Percentiles rank a stretch among this genome's conserved stretches.
These are phyloP conservation scores for Gossypium rotundifolium DNA, from an alignment of 345 rosid genomes.

Conservation along the genomic window DNA sequence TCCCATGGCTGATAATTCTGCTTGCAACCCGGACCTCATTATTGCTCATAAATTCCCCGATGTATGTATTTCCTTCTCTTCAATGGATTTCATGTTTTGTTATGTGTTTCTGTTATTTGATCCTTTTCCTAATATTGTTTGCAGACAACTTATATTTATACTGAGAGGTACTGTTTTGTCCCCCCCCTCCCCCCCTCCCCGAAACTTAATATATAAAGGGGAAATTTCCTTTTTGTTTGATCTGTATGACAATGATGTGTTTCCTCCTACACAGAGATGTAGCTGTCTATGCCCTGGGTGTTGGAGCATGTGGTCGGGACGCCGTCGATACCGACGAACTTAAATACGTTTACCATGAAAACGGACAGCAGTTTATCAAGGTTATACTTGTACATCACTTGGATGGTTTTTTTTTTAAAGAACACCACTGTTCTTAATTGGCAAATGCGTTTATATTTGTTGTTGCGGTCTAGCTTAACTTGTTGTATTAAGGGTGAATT, in stretches of 20 bases:
- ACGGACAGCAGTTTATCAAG: conserved; percentile 64
- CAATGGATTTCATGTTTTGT: not conserved
- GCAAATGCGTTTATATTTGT: not conserved
- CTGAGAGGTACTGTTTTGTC: conserved; percentile 45
- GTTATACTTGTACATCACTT: conserved; percentile 20
- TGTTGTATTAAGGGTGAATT: not conserved
- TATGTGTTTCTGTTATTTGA: not conserved
- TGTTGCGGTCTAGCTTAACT: not conserved
- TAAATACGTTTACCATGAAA: conserved; percentile 62
- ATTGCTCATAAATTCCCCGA: conserved; percentile 64
- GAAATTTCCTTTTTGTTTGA: not conserved
- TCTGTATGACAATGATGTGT: not conserved
- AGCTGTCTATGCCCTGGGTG: conserved; percentile 73
- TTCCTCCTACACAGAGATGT: conserved; percentile 46
- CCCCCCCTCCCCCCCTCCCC: not conserved
- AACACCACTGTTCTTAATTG: not conserved
- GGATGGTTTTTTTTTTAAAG: not conserved
- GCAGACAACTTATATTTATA: conserved; percentile 44
- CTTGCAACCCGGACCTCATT: conserved; percentile 41
- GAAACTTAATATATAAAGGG: not conserved
- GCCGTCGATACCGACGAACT: conserved; percentile 70
- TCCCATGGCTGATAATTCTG: conserved; percentile 39
- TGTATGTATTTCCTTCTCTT: conserved; percentile 26
- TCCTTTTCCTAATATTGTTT: not conserved
- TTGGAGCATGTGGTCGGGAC: conserved; percentile 74